These are phyloP conservation scores for Fragaria iinumae DNA, from an alignment of 306 rosid genomes.

Conservation along the genomic window DNA sequence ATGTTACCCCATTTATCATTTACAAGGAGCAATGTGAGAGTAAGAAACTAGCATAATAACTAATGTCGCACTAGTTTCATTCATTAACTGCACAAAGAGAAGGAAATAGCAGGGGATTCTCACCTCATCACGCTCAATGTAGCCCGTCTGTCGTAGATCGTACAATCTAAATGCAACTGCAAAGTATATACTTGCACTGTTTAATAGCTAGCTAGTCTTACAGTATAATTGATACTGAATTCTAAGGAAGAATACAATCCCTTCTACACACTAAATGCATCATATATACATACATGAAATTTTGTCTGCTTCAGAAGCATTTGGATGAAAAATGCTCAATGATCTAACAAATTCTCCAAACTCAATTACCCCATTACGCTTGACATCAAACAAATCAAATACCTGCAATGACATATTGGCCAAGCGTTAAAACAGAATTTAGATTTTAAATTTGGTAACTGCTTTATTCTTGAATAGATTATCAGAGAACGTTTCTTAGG, in stretches of 20 bases:
- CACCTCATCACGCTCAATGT: conserved; percentile 54
- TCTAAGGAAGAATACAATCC: not conserved
- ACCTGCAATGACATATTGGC: conserved; percentile 38
- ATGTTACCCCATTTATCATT: not conserved
- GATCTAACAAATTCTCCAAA: conserved; percentile 80
- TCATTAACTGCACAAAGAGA: not conserved
- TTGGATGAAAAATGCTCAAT: conserved; percentile 71
- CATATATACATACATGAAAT: conserved; percentile 49
- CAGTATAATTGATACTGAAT: not conserved
- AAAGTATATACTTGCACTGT: conserved; percentile 12
- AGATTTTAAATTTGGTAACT: not conserved
- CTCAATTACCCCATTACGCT: conserved; percentile 62
- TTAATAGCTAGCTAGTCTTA: conserved; percentile 1
- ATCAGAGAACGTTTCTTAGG: not conserved
- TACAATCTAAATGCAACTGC: conserved; percentile 76
- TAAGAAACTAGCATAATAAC: not conserved
- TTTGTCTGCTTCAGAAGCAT: conserved; percentile 51
- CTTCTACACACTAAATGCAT: not conserved
- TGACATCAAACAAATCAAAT: conserved; percentile 69
- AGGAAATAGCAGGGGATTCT: not conserved
- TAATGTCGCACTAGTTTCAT: not conserved
- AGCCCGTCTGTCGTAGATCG: conserved; percentile 66
- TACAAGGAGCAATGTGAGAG: not conserved
- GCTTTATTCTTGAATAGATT: too few relatives aligned
- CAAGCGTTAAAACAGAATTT: not conserved